These are phyloP conservation scores for Volvox africanus DNA, from an alignment of 139 green algal genomes.

Conservation along the genomic window DNA sequence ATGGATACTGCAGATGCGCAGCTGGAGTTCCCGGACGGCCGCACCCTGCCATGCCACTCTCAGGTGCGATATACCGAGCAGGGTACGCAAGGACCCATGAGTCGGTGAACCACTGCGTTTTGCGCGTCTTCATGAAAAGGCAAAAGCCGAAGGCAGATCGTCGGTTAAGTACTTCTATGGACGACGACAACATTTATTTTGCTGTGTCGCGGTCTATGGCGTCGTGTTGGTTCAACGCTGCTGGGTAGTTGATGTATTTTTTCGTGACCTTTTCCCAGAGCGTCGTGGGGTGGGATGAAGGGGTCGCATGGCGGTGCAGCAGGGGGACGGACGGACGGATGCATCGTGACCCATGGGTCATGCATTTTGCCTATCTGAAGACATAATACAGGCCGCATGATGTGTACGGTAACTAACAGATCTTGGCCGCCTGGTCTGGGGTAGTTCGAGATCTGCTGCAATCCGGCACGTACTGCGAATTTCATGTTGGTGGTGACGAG, in stretches of 20 bases:
- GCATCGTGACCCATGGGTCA: not conserved
- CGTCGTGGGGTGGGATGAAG: not conserved
- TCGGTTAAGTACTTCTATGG: not conserved
- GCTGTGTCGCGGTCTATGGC: no score
- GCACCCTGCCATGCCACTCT: conserved; percentile 3
- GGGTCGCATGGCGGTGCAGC: not conserved
- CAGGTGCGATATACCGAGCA: not conserved
- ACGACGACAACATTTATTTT: not conserved
- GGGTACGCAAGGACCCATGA: not conserved
- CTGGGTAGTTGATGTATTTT: not conserved
- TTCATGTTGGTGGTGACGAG: not conserved
- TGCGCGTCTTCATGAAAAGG: not conserved
- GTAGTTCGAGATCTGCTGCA: conserved; percentile 14
- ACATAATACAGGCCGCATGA: not conserved
- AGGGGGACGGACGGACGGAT: not conserved
- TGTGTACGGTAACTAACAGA: not conserved
- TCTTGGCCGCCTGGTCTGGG: conserved; percentile 2
- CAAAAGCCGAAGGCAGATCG: not conserved
- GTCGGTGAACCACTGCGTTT: not conserved
- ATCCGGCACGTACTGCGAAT: not conserved
- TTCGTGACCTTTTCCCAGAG: not conserved
- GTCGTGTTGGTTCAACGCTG: no score
- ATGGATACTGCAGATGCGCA: not conserved
- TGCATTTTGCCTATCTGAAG: not conserved
- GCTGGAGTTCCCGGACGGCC: conserved; percentile 5